Evolutionary conservation across 805 yeast species (phyloP).

Genomic region (Myxozyma melibiosi): DNA sequence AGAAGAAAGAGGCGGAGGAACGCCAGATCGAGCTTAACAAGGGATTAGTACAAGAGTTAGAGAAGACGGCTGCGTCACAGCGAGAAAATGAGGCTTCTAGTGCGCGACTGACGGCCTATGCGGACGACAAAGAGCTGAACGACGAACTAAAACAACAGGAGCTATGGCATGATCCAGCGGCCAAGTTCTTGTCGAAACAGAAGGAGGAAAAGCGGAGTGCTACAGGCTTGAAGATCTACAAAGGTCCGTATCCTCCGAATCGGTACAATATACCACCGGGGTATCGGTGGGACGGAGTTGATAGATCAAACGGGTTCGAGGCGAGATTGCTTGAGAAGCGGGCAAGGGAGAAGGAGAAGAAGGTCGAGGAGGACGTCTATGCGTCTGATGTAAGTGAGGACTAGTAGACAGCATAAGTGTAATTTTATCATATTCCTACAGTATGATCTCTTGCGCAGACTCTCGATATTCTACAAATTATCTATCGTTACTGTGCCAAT

Average conservation of each 20-base stretch:
- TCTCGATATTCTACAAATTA: no score
- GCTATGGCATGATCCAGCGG: constrained; percentile 67
- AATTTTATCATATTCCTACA: neutral
- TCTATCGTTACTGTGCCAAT: no score
- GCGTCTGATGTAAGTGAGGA: constrained; percentile 26
- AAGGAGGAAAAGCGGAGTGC: constrained; percentile 34
- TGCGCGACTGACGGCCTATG: constrained; percentile 41
- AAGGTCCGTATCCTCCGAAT: constrained; percentile 61
- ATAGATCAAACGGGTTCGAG: constrained; percentile 88
- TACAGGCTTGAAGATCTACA: constrained; percentile 59
- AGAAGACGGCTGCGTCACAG: constrained; percentile 44
- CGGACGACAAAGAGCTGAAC: constrained; percentile 48
- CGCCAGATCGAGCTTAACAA: constrained; percentile 39
- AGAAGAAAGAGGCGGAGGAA: constrained; percentile 35
- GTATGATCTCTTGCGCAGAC: no score
- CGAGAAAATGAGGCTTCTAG: constrained; percentile 39
- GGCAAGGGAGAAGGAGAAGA: constrained; percentile 31
- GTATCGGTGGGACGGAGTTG: constrained; percentile 87
- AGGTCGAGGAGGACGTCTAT: constrained; percentile 31
- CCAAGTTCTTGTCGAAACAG: constrained; percentile 46
- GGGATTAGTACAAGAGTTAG: constrained; percentile 48
- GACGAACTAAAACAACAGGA: constrained; percentile 41
- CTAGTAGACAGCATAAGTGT: neutral
- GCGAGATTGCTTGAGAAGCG: constrained; percentile 52
- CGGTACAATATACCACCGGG: constrained; percentile 81